phyloP scores from a whole-genome alignment of 345 rosid genomes.

The Geranium rotundifolium region DNA sequence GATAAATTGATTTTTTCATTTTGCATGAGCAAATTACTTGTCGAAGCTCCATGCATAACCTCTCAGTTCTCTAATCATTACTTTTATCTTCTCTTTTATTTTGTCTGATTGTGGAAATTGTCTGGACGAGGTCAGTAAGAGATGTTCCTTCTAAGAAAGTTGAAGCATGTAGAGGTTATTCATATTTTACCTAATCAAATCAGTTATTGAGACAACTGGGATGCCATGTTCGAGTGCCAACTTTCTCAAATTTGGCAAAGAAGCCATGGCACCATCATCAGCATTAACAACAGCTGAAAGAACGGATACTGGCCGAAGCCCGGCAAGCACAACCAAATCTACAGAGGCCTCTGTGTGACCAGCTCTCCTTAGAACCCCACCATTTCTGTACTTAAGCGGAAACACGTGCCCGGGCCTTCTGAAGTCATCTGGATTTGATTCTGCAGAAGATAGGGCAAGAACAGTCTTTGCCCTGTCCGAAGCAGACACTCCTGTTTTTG shows the following conservation, averaged over 20 bases:
- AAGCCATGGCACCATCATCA: conserved; percentile 59
- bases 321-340: conserved; percentile 54
- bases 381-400: conserved; percentile 72
- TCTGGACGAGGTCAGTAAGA: neutral
- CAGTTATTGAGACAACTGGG: conserved; percentile 63
- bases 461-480: conserved; percentile 66
- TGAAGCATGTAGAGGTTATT: neutral
- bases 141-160: neutral
- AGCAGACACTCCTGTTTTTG: conserved; percentile 66
- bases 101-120: neutral
- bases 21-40: too few species aligned
- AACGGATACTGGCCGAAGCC: conserved; percentile 52
- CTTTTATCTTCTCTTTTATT: too few species aligned
- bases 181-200: conserved; percentile 51
- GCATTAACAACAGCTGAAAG: conserved; percentile 62
- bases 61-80: neutral
- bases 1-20: too few species aligned
- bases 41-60: neutral
- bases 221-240: conserved; percentile 43
- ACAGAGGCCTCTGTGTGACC: conserved; percentile 88
- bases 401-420: conserved; percentile 89
- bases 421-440: conserved; percentile 54
- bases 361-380: conserved; percentile 80
- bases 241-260: conserved; percentile 34
- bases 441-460: conserved; percentile 48